These are phyloP conservation scores for Cytospora leucostoma DNA, from an alignment of 2,329 filamentous ascomycete species.

Conservation along the genomic window DNA sequence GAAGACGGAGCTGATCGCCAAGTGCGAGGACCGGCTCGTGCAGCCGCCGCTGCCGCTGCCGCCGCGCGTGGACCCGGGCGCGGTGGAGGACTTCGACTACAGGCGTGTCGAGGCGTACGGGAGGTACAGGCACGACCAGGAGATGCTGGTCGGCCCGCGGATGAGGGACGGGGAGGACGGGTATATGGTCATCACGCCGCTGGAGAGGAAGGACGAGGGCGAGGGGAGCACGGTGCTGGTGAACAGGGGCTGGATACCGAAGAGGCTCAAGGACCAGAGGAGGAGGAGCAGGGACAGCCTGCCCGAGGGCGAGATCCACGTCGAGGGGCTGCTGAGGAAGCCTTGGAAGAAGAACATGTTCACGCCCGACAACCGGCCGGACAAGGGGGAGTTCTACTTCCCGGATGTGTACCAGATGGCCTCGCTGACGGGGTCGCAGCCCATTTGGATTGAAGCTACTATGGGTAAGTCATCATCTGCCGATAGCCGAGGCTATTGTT, in stretches of 20 bases:
- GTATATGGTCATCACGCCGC: constrained; percentile 86
- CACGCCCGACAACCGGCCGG: constrained; percentile 85
- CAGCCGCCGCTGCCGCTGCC: constrained; percentile 84
- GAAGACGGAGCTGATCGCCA: constrained; percentile 91
- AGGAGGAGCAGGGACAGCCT: constrained; percentile 65
- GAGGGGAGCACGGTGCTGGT: constrained; percentile 72
- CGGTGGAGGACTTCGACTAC: constrained; percentile 87
- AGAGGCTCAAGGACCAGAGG: constrained; percentile 67
- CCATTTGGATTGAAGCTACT: constrained; percentile 94
- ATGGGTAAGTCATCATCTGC: constrained; percentile 64
- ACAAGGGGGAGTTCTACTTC: constrained; percentile 88
- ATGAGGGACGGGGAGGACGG: constrained; percentile 88
- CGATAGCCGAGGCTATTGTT: neutral
- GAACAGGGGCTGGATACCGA: constrained; percentile 89
- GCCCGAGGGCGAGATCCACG: constrained; percentile 68
- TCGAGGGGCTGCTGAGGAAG: constrained; percentile 83
- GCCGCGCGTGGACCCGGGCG: constrained; percentile 76
- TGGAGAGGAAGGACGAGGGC: constrained; percentile 65
- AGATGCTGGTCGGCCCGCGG: constrained; percentile 94
- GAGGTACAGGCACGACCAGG: constrained; percentile 78
- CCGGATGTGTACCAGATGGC: constrained; percentile 95
- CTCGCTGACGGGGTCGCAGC: constrained; percentile 73
- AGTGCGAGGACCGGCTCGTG: constrained; percentile 87
- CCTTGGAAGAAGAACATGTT: constrained; percentile 99
- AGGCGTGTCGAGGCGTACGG: constrained; percentile 78